Percentiles rank a stretch among this genome's conserved stretches.
Conservation (phyloP, 768 basidiomycete genomes). For the Mycena vitilis region DNA sequence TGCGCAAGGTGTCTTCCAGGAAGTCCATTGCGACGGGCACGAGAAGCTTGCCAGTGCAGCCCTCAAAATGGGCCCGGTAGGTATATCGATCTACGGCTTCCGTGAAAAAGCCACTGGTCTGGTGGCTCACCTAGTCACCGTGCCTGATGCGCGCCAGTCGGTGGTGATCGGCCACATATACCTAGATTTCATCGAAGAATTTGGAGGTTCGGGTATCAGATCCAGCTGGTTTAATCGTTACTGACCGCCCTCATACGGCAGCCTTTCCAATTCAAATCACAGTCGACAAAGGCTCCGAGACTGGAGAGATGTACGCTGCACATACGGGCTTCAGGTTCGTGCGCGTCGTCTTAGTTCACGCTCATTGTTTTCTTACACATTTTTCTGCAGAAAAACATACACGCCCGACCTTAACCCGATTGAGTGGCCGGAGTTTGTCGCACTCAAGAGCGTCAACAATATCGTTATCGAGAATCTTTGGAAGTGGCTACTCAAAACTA, state of each 20-base stretch:
- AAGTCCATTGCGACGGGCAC: conserved; percentile 17
- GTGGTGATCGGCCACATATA: conserved; percentile 5
- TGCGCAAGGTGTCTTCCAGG: conserved; percentile 9
- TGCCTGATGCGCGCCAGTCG: background rate
- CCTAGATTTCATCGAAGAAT: conserved; percentile 2
- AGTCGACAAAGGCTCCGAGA: conserved; percentile 6
- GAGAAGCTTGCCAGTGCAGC: conserved; percentile 6
- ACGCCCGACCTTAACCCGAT: conserved; percentile 35
- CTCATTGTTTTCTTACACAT: background rate
- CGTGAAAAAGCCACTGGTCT: conserved; percentile 2
- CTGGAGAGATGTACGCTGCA: conserved; percentile 6
- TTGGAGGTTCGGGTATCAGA: background rate
- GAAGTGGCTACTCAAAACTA: conserved; percentile 35
- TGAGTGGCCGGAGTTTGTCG: conserved; percentile 31
- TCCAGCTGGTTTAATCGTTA: background rate
- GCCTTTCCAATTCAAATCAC: background rate
- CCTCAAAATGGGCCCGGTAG: conserved; percentile 13
- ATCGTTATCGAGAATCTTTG: conserved; percentile 41
- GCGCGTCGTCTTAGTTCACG: background rate
- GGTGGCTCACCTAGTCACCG: background rate
- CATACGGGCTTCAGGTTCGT: background rate
- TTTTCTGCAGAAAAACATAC: background rate
- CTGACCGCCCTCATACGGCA: background rate
- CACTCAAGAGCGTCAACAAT: conserved; percentile 38
- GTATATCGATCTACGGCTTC: conserved; percentile 8